Percentiles rank a stretch among this genome's conserved stretches.
Evolutionary conservation across 2,329 filamentous ascomycete species (phyloP).

Genomic region (Arthrobotrys sinensis): DNA sequence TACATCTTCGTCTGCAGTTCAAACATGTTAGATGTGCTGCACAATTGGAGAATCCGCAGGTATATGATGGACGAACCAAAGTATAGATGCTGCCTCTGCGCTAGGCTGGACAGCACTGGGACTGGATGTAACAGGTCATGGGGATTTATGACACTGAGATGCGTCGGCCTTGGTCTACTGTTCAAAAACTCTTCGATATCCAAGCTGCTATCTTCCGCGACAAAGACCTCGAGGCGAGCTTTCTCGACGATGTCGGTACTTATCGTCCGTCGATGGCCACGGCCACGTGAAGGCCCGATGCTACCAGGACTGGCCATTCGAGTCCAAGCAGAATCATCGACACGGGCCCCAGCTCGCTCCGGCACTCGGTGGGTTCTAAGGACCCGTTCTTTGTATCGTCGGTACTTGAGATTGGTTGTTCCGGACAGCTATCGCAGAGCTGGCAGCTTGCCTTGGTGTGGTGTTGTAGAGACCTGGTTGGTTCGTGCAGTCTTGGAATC

Average conservation of each 20-base stretch:
- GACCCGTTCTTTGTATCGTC: slow-evolving; percentile 8
- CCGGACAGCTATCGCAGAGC: slow-evolving; percentile 19
- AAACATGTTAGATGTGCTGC: slow-evolving; percentile 8
- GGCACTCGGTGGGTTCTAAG: not conserved
- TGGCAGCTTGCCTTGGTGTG: slow-evolving; percentile 26
- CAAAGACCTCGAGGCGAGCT: slow-evolving; percentile 75
- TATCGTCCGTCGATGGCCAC: slow-evolving; percentile 64
- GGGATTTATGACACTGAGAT: slow-evolving; percentile 65
- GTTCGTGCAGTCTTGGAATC: slow-evolving; percentile 31
- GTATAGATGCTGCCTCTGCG: slow-evolving; percentile 77
- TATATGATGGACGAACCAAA: slow-evolving; percentile 73
- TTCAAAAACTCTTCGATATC: slow-evolving; percentile 70
- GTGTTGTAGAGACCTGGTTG: slow-evolving; percentile 40
- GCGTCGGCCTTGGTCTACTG: slow-evolving; percentile 40
- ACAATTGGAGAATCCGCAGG: slow-evolving; percentile 60
- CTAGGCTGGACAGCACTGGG: slow-evolving; percentile 73
- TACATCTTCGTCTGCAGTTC: slow-evolving; percentile 78
- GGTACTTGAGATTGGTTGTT: slow-evolving; percentile 14
- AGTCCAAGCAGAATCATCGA: slow-evolving; percentile 50
- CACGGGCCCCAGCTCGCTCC: slow-evolving; percentile 38
- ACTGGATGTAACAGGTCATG: slow-evolving; percentile 61
- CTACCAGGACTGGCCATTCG: slow-evolving; percentile 60
- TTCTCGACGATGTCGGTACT: slow-evolving; percentile 72
- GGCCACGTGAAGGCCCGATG: slow-evolving; percentile 63
- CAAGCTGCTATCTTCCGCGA: slow-evolving; percentile 74